Evolutionary conservation across 768 basidiomycete species (phyloP), one percentile per base, ranked within the genome.

Genomic region (Lactarius pseudohatsudake): DNA sequence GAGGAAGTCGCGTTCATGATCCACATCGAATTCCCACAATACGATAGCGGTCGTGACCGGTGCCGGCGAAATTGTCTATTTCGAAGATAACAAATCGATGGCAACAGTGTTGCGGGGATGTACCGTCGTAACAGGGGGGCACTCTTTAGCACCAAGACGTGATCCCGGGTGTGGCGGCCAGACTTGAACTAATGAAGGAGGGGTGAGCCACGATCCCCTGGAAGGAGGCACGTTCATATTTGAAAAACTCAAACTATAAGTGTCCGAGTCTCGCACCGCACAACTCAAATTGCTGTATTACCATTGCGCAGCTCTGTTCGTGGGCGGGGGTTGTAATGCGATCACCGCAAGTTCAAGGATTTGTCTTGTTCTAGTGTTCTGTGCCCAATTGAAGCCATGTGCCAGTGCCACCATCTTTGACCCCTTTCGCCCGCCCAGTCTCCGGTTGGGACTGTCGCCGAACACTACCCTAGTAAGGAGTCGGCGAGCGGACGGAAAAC

Each of bases 151-250:
- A 53, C 22, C 11, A n/a, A 26, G 22, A 11, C n/a, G 4, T 50
- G 47, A 50, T 50, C 22, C 47, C n/a, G 22, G 7, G 10, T 50
- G 13, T 28, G 13, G 50, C 50, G 50, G 50, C 47, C 15, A 50
- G 47, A 50, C 50, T 53, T 53, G 43, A 45, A 47, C n/a, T 26
- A 22, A 15, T 26, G 22, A 7, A 53, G n/a, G 50, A 47, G n/a
- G 26, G 50, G 15, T 53, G 50, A 53, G 50, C 50, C 26, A 53
- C 50, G 50, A 53, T 53, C 50, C 50, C 50, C 26, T 38, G 36
- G 50, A 11, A 26, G 22, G 38, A 28, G 22, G 13, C 26, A 53
- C 22, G 50, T 26, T 53, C 50, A 13, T 26, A 53, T 53, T 53
- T 53, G 50, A 53, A 53, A 53, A 26, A 13, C 50, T 5, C 13